A percentile compares a stretch with the other conserved stretches of the same genome.
Evolutionary conservation across 75 land plant species (phyloP).

Genomic region (Pinus albicaulis): DNA sequence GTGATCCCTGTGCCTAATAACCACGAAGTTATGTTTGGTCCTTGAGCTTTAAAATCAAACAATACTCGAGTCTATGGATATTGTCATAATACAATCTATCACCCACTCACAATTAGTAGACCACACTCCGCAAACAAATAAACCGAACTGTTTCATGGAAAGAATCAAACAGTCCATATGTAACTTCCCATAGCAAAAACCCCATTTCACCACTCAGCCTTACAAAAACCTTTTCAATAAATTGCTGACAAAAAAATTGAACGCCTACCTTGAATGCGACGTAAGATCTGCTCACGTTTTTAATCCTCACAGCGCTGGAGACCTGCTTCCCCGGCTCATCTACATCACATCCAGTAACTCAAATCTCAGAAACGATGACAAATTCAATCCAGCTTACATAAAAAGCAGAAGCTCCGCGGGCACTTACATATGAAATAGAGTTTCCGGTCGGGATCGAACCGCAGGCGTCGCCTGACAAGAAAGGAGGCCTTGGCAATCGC

Average conservation of each 20-base stretch:
- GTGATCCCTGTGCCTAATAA: too few relatives aligned
- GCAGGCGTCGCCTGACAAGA: constrained; percentile 53
- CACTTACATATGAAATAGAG: constrained; percentile 79
- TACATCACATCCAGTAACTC: constrained; percentile 17
- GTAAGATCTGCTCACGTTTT: constrained; percentile 86
- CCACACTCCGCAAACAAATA: too few relatives aligned
- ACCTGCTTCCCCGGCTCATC: constrained; percentile 99
- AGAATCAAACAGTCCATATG: too few relatives aligned
- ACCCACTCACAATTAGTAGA: too few relatives aligned
- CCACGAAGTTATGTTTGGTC: too few relatives aligned
- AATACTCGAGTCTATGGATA: too few relatives aligned
- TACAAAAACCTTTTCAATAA: too few relatives aligned
- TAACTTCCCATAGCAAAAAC: too few relatives aligned
- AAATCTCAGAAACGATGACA: not conserved
- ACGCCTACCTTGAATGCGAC: constrained; percentile 87
- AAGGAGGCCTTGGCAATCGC: constrained; percentile 64
- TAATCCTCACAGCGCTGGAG: constrained; percentile 83
- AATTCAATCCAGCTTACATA: not conserved
- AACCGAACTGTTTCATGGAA: too few relatives aligned
- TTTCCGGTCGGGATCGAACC: constrained; percentile 74
- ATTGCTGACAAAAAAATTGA: not conserved
- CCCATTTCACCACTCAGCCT: not conserved
- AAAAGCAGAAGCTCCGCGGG: not conserved
- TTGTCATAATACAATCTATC: too few relatives aligned
- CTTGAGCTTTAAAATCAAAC: too few relatives aligned